Base-by-base conservation (phyloP, 116 monocot genomes). In the Papilionanthe hybrid region DNA sequence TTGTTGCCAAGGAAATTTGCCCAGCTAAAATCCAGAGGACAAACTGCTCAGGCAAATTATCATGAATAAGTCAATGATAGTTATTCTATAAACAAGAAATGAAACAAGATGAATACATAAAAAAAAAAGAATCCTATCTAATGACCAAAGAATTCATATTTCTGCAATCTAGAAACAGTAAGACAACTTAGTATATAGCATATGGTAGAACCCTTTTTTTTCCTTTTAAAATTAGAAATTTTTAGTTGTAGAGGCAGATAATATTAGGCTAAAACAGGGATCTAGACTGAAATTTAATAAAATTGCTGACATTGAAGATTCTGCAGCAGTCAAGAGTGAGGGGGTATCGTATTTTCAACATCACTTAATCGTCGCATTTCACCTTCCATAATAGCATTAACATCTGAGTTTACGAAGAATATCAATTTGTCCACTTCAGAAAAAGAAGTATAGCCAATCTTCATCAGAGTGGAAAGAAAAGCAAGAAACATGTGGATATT, bases 21-120 rank as follows among this genome's bases (percentile, higher is more conserved):
- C 96, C 93, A 92, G 78, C 90, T 79, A 83, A 93, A 88, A 86
- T 96, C 94, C 82, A 96, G 76, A 19, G 96, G 96, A 57, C 96
- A 96, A 78, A 89, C 96, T 96, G 92, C 84, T 85, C 29, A 20
- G 43, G 57, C 1, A 55, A 18, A 79, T 76, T 12, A 81, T 45
- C 9, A 73, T 73, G 43, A 13, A 73, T 9, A 73, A 50, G 23
- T 20, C 75, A 47, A 50, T 75, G 13, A 48, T 75, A 49, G 25
- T 49, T 75, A 49, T 48, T 25, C 27, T 7, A 50, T 12, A 75
- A 75, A 42, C 25, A 22, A 48, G 75, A 75, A 48, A 50, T 4
- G 5, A 42, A 75, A 49, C n/a, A 27, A 75, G 49, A 49, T 75
- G 27, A 75, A 27, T 28, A 49, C 5, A 49, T 12, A 8, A 7